These are phyloP conservation scores for Cylindricascospora bacillispora DNA, from an alignment of 1,139 yeast species.

Conservation along the genomic window DNA sequence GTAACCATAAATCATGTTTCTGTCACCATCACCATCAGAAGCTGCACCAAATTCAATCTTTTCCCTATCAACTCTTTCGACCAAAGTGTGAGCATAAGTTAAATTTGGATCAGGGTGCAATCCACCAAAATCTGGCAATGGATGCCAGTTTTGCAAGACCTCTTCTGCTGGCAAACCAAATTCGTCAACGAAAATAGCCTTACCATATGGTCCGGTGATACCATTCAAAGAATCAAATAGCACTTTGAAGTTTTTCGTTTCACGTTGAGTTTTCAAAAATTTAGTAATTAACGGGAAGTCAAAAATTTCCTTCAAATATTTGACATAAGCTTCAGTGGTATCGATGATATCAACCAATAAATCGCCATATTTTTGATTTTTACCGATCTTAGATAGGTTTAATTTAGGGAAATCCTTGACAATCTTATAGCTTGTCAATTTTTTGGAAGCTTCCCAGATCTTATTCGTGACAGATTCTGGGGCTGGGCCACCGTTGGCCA, in stretches of 20 bases:
- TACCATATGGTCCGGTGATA: constrained; percentile 95
- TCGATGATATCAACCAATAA: constrained; percentile 71
- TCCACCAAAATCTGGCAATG: constrained; percentile 90
- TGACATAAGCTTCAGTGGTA: constrained; percentile 65
- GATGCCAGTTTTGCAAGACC: constrained; percentile 65
- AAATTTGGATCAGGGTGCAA: constrained; percentile 96
- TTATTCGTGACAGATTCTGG: constrained; percentile 88
- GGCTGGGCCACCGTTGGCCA: constrained; percentile 98
- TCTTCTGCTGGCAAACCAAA: constrained; percentile 54
- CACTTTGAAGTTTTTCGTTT: constrained; percentile 47
- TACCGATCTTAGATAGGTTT: constrained; percentile 51
- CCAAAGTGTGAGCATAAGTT: constrained; percentile 85
- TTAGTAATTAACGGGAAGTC: constrained; percentile 72
- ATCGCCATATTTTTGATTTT: constrained; percentile 32
- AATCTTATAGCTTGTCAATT: constrained; percentile 48
- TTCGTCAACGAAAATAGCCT: constrained; percentile 70
- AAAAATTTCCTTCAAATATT: constrained; percentile 71
- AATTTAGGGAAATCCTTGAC: constrained; percentile 41
- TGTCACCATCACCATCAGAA: constrained; percentile 96
- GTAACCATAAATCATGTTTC: constrained; percentile 97
- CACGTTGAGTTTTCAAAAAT: constrained; percentile 42
- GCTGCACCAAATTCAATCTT: constrained; percentile 94
- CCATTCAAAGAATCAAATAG: constrained; percentile 89
- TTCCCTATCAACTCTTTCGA: constrained; percentile 67
- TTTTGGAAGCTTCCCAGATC: constrained; percentile 60